Percentiles rank a stretch among this genome's conserved stretches.
Evolutionary conservation across 495 filamentous ascomycete species (phyloP).

Genomic region (Penicillium tannophilum): DNA sequence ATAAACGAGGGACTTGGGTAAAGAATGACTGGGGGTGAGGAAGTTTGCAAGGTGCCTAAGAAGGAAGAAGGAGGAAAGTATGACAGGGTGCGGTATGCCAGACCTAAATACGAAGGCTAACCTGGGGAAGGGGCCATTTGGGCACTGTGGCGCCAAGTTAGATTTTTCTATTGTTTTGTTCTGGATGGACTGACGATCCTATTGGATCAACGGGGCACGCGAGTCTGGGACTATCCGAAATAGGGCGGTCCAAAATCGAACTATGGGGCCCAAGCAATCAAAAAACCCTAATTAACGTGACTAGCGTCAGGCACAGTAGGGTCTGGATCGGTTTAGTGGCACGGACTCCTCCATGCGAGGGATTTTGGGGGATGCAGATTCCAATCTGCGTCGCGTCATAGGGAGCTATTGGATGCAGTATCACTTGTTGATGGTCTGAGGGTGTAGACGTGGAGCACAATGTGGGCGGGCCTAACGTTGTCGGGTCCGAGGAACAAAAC

Average conservation of each 20-base stretch:
- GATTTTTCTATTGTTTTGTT: conserved; percentile 4
- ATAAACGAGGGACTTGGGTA: conserved; percentile 28
- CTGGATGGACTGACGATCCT: conserved; percentile 3
- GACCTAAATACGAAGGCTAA: conserved; percentile 27
- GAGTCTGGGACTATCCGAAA: conserved; percentile 26
- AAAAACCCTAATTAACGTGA: conserved; percentile 11
- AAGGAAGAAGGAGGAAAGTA: conserved; percentile 17
- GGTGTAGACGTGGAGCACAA: not conserved
- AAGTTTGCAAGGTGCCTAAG: conserved; percentile 22
- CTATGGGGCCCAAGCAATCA: conserved; percentile 20
- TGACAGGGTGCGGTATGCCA: conserved; percentile 27
- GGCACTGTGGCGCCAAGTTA: not conserved
- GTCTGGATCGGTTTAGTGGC: conserved; percentile 4
- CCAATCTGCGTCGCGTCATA: conserved; percentile 6
- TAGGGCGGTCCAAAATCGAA: conserved; percentile 24
- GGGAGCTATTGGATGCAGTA: not conserved
- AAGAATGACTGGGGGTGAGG: conserved; percentile 5
- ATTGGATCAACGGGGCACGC: conserved; percentile 6
- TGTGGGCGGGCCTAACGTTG: not conserved
- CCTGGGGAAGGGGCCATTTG: conserved; percentile 9
- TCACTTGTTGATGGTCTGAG: conserved; percentile 1
- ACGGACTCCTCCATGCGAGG: conserved; percentile 9
- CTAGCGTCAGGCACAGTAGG: conserved; percentile 10
- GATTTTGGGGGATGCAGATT: conserved; percentile 4
- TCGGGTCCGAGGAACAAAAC: not conserved